Percentiles rank a stretch among this genome's conserved stretches.
phyloP scores from a whole-genome alignment of 2,329 filamentous ascomycete genomes.

The Epichloe brachyelytri region DNA sequence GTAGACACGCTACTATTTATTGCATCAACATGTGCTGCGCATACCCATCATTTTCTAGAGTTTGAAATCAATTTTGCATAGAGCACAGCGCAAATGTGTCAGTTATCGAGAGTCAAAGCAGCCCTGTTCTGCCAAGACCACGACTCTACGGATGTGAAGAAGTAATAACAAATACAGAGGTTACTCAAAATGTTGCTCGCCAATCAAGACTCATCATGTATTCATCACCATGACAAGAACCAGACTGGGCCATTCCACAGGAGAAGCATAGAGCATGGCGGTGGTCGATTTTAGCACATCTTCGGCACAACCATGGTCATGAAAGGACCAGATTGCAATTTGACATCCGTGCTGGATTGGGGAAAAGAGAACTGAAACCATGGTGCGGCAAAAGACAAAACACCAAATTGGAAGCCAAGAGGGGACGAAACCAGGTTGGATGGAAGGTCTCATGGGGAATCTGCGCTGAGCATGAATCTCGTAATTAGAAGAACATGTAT shows the following conservation, averaged over 20 bases:
- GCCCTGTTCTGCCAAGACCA: neutral
- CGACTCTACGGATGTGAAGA: neutral
- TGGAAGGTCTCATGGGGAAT: neutral
- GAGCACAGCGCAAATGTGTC: neutral
- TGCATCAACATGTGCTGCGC: neutral
- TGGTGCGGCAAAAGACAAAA: too few species aligned
- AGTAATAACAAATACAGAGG: neutral
- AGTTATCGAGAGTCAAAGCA: neutral
- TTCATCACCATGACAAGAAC: neutral
- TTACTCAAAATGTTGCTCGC: conserved; percentile 14
- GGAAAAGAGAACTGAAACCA: neutral
- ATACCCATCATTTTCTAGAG: neutral
- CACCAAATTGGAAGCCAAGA: too few species aligned
- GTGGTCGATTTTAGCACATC: conserved; percentile 82
- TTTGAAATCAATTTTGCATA: neutral
- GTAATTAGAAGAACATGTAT: neutral
- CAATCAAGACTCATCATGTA: conserved; percentile 8
- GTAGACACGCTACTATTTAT: neutral
- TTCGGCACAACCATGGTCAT: conserved; percentile 97
- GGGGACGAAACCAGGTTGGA: too few species aligned
- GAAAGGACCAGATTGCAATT: conserved; percentile 83
- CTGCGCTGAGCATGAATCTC: neutral
- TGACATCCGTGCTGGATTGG: conserved; percentile 85
- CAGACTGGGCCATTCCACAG: conserved; percentile 7
- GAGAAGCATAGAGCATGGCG: conserved; percentile 16